Percentiles rank a stretch among this genome's conserved stretches.
Conservation (phyloP, 106 monocot species). For the Apostasia ramifera region DNA sequence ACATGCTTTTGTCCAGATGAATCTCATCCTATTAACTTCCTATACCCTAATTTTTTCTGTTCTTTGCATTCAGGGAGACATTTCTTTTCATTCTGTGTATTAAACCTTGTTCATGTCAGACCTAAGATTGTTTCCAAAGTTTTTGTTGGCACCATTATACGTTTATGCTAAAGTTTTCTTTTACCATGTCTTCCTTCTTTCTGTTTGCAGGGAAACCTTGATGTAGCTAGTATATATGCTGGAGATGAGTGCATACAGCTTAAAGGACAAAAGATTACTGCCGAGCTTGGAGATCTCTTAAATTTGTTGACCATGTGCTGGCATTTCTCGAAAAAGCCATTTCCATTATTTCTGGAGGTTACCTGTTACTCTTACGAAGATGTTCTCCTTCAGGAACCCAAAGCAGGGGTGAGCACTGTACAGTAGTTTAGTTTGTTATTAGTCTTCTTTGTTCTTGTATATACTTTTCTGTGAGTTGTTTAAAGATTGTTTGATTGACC, state of each 20-base stretch:
- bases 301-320: slow-evolving; percentile 81
- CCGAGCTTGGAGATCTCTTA: slow-evolving; percentile 66
- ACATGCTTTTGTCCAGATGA: no score
- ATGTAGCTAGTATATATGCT: slow-evolving; percentile 89
- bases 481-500: background rate
- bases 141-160: background rate
- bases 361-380: slow-evolving; percentile 74
- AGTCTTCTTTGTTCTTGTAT: background rate
- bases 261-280: slow-evolving; percentile 42
- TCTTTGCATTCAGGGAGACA: no score
- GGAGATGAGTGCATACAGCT: slow-evolving; percentile 59
- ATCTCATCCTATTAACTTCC: no score
- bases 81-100: no score
- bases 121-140: no score
- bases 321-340: slow-evolving; percentile 99
- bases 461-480: background rate
- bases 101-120: no score
- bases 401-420: slow-evolving; percentile 76
- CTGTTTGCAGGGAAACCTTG: slow-evolving; percentile 69
- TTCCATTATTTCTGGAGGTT: slow-evolving; percentile 81
- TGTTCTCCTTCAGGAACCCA: slow-evolving; percentile 91
- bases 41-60: no score
- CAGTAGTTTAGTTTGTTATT: background rate
- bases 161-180: background rate
- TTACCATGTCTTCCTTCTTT: background rate